Conservation (phyloP, 495 filamentous ascomycete genomes). For the Platismatia glauca region DNA sequence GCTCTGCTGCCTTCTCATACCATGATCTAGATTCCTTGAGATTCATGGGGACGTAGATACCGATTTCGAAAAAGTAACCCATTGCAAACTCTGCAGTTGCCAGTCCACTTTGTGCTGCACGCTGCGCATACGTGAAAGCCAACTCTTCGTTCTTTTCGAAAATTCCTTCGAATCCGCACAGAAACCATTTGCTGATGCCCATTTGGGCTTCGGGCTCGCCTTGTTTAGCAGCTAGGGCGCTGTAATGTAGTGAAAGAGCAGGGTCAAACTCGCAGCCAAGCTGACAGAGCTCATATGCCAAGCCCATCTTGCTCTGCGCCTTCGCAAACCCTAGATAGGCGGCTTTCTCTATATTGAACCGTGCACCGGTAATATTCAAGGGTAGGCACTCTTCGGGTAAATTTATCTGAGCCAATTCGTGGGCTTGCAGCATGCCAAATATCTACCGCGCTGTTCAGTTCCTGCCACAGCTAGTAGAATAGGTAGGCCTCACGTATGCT, state of each 20-base stretch:
- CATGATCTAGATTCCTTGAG: slow-evolving; percentile 75
- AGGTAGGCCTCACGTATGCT: slow-evolving; percentile 56
- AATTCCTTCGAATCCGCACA: slow-evolving; percentile 83
- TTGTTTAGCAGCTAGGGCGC: slow-evolving; percentile 84
- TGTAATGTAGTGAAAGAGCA: slow-evolving; percentile 86
- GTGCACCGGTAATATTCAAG: slow-evolving; percentile 63
- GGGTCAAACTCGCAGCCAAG: slow-evolving; percentile 94
- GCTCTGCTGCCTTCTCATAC: slow-evolving; percentile 84
- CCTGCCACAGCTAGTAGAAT: neutral
- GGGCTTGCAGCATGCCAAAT: slow-evolving; percentile 87
- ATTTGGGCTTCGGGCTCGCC: slow-evolving; percentile 86
- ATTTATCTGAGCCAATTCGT: slow-evolving; percentile 79
- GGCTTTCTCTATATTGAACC: slow-evolving; percentile 89
- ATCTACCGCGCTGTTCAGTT: slow-evolving; percentile 40
- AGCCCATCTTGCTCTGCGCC: slow-evolving; percentile 94
- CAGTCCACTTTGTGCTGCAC: slow-evolving; percentile 70
- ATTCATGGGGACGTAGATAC: slow-evolving; percentile 74
- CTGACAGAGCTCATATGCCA: slow-evolving; percentile 88
- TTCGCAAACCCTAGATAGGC: slow-evolving; percentile 95
- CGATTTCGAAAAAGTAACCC: slow-evolving; percentile 96
- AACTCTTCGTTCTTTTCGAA: slow-evolving; percentile 94
- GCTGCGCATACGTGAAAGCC: slow-evolving; percentile 81
- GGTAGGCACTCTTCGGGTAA: slow-evolving; percentile 68
- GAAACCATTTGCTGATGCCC: slow-evolving; percentile 97
- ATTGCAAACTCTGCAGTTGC: slow-evolving; percentile 92